Evolutionary conservation across 441 rosid genomes (phyloP), one percentile per base, ranked within the genome.

Genomic region (Daphne laureola): DNA sequence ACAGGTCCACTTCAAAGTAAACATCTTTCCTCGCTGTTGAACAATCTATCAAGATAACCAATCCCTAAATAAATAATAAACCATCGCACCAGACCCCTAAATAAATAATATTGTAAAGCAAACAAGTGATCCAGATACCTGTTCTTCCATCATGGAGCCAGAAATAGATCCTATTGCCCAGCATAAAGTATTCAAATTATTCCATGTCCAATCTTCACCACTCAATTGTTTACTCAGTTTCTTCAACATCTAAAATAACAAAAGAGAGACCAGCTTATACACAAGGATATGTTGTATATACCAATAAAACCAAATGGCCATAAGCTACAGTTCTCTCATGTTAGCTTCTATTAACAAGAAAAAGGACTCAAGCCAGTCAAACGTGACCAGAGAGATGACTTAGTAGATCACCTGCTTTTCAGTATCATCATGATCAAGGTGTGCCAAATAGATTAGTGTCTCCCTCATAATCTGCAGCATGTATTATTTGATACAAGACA

Each of bases 101-200:
- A 8, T 1, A 8, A 31, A 31, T 1, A 44, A 5, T 9, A 15
- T 17, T 21, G 14, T 48, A 27, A 38, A 5, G 17, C 18, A 26
- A 14, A 4, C 5, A 8, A n/a, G 14, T 4, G 61, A 40, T 46
- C 42, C 23, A 16, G 23, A 55, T 79, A 95, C 98, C 95, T 95
- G 99, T 47, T 95, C 98, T 73, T 95, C 99, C 76, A 81, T 74
- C 99, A 95, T 95, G 67, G 98, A 95, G 54, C 99, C 98, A 53
- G 99, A 95, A 35, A 95, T 95, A 49, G 99, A 95, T 58, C 99
- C 98, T 60, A 95, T 95, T 54, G 98, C 99, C 99, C 99, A 95
- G 77, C 99, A 95, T 53, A 95, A 72, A 3, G 99, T 95, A 68
- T 91, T 95, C 53, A 95, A 59, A 55, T 95, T 95, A 73, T 95